Conservation (phyloP, 495 filamentous ascomycete species). For the Penicillium canariense region DNA sequence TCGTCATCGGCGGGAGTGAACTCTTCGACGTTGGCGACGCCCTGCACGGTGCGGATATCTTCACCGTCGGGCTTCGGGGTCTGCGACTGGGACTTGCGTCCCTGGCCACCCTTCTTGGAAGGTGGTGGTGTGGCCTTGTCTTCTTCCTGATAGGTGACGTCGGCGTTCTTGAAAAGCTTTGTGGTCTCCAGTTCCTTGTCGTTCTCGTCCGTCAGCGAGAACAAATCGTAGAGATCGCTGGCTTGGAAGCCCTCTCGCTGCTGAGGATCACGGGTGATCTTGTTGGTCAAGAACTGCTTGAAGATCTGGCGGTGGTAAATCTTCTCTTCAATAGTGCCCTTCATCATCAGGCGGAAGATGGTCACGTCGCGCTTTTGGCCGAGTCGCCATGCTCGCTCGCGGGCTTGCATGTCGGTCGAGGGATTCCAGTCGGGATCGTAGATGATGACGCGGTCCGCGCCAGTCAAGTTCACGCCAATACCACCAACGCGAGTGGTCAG, state of each 20-base stretch:
- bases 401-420: conserved; percentile 87
- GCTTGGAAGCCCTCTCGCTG: conserved; percentile 82
- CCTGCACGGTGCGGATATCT: conserved; percentile 51
- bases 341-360: conserved; percentile 94
- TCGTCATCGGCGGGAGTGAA: conserved; percentile 48
- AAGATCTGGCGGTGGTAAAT: conserved; percentile 98
- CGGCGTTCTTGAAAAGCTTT: conserved; percentile 77
- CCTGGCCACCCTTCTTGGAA: conserved; percentile 5
- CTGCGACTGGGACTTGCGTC: conserved; percentile 18
- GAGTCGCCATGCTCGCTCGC: conserved; percentile 94
- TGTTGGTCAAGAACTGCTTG: conserved; percentile 94
- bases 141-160: conserved; percentile 59
- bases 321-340: conserved; percentile 97
- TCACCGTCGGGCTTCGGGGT: conserved; percentile 13
- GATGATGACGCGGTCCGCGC: conserved; percentile 93
- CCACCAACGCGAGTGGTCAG: conserved; percentile 94
- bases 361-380: conserved; percentile 93
- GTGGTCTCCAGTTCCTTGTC: conserved; percentile 77
- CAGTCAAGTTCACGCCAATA: conserved; percentile 89
- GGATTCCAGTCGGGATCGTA: conserved; percentile 99
- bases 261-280: conserved; percentile 89
- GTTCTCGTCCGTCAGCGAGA: conserved; percentile 69
- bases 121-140: background rate
- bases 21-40: conserved; percentile 57
- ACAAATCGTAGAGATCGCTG: conserved; percentile 85